phyloP scores from a whole-genome alignment of 805 yeast genomes.

The Saccharomycopsis capsularis region DNA sequence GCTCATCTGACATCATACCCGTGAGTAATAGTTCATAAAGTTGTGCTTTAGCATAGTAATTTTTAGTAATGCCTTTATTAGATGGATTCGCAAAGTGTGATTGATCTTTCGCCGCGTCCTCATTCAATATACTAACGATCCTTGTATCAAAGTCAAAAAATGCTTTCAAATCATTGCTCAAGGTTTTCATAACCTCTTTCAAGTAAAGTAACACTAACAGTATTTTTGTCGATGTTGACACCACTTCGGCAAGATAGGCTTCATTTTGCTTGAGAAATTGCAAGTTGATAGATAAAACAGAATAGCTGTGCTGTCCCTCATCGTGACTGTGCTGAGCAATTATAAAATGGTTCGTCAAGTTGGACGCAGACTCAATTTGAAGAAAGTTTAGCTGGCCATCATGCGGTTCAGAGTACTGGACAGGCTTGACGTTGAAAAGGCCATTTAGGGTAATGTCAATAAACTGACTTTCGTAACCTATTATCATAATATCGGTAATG shows the following conservation, averaged over 20 bases:
- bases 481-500: constrained; percentile 25
- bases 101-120: constrained; percentile 25
- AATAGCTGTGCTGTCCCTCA: background rate
- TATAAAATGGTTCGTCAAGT: constrained; percentile 1
- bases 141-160: constrained; percentile 34
- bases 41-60: constrained; percentile 31
- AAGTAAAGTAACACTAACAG: constrained; percentile 30
- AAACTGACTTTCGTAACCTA: constrained; percentile 25
- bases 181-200: constrained; percentile 28
- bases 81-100: background rate
- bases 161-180: constrained; percentile 30
- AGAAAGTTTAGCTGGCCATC: background rate
- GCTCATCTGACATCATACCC: constrained; percentile 39
- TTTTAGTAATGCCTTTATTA: constrained; percentile 23
- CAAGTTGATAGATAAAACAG: constrained; percentile 1
- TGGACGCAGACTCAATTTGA: background rate
- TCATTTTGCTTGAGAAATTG: background rate
- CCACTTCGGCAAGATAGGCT: background rate
- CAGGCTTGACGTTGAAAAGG: constrained; percentile 28
- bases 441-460: constrained; percentile 31
- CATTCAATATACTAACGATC: constrained; percentile 31
- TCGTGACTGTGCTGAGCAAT: background rate
- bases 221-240: constrained; percentile 28
- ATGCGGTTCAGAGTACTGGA: constrained; percentile 1
- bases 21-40: constrained; percentile 45